Evolutionary conservation across 176 grass and related monocot genomes (phyloP).

Genomic region (Lolium multiflorum): DNA sequence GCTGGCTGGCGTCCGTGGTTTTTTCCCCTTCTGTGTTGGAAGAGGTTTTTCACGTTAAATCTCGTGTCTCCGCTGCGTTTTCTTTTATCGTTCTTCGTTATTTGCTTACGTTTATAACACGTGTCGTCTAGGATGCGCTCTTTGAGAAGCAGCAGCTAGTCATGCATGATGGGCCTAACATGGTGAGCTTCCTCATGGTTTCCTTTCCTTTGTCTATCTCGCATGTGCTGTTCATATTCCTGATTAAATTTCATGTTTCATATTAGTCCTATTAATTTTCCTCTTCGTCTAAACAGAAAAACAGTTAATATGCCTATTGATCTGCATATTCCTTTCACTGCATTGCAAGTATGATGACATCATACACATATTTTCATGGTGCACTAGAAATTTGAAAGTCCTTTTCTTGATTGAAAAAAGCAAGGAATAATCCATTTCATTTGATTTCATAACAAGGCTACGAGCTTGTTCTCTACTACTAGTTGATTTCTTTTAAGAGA

Average conservation of each 20-base stretch:
- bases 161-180: background rate
- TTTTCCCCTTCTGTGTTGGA: no score
- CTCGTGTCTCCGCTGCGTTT: no score
- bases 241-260: background rate
- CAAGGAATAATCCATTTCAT: no score
- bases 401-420: background rate
- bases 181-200: background rate
- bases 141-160: conserved; percentile 33
- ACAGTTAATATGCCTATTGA: background rate
- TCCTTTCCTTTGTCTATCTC: background rate
- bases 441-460: no score
- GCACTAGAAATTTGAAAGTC: background rate
- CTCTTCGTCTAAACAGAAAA: background rate
- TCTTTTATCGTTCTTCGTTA: no score
- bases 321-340: background rate
- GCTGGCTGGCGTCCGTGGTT: no score
- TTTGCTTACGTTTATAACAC: no score
- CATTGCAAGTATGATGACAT: background rate
- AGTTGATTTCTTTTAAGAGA: no score
- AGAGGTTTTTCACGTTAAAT: no score
- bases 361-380: background rate
- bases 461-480: no score
- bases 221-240: background rate
- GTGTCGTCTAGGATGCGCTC: conserved; percentile 28
- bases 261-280: background rate